Evolutionary conservation across 1,284 basidiomycete species (phyloP).

Genomic region (Takashimella koratensis): DNA sequence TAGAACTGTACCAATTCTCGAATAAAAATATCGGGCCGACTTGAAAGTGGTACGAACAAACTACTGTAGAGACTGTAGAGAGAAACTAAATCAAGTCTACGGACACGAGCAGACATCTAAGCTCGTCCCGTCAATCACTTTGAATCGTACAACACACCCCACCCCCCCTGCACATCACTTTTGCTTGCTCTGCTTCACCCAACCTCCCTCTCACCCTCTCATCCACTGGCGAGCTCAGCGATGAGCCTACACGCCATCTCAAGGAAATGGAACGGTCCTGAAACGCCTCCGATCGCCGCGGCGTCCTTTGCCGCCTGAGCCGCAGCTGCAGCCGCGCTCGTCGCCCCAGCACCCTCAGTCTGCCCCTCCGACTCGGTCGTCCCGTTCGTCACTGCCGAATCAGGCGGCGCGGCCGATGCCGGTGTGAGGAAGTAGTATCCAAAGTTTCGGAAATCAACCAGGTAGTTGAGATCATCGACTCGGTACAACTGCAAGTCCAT

Average conservation of each 20-base stretch:
- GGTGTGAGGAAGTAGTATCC: slow-evolving; percentile 68
- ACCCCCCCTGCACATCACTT: too few species aligned
- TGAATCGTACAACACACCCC: too few species aligned
- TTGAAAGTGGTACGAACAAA: too few species aligned
- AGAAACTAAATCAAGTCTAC: too few species aligned
- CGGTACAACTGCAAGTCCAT: slow-evolving; percentile 98
- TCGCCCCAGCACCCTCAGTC: background rate
- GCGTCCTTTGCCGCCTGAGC: slow-evolving; percentile 5
- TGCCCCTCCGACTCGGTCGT: slow-evolving; percentile 4
- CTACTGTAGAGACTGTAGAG: too few species aligned
- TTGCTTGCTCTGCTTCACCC: too few species aligned
- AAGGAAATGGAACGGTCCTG: slow-evolving; percentile 89
- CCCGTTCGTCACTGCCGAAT: slow-evolving; percentile 40
- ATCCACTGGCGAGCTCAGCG: slow-evolving; percentile 50
- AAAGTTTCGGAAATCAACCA: slow-evolving; percentile 97
- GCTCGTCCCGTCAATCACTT: too few species aligned
- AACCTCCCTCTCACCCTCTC: too few species aligned
- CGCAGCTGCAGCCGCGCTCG: slow-evolving; percentile 9
- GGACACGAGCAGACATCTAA: too few species aligned
- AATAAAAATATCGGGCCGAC: too few species aligned
- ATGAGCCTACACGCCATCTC: slow-evolving; percentile 76
- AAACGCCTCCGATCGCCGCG: slow-evolving; percentile 68
- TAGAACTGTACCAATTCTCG: too few species aligned
- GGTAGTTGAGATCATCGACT: slow-evolving; percentile 91
- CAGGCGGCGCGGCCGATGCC: slow-evolving; percentile 65